Base-by-base conservation (phyloP, 179 eudicot species). In the Carnegiea gigantea region DNA sequence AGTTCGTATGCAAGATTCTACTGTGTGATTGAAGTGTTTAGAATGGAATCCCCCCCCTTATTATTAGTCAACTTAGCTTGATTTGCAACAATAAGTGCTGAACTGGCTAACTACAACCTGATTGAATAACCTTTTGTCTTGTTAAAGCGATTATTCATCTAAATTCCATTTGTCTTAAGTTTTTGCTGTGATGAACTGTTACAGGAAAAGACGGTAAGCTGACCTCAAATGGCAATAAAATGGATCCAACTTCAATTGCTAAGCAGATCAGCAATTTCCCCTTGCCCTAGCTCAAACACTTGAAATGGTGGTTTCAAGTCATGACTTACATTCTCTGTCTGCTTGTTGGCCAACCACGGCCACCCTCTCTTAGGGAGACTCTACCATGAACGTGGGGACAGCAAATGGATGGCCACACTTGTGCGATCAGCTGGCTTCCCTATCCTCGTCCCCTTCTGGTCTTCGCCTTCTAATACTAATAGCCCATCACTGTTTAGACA, bases 391-490 rank as follows among this genome's bases (percentile, higher is more conserved):
- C 95, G 97, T 9, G 97, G 94, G 36, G 86, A 89, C 20, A 88
- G 88, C 77, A 84, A 81, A 46, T 88, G 91, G 85, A 68, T 90
- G 81, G 86, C 87, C 59, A 88, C 93, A 3, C 76, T 90, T 74
- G 89, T 89, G 3, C 93, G 90, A 81, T 77, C 90, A n/a, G 85
- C 90, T 0, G 96, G 93, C 53, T 91, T 92, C 76, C 94, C 94
- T 1, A 67, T 91, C 74, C 83, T 89, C 76, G 48, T 89, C 46
- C 87, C 80, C 71, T 81, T n/a, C 73, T 83, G 33, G 48, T 10
- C 51, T 9, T 44, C 83, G 7, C 11, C 24, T 10, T 30, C 70
- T 40, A 24, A 12, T 2, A 23, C 1, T 3, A 9, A 43, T 57
- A 57, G 62, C 21, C 85, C 90, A 1, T 86, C 90, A 4, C 15